Evolutionary conservation across 805 yeast genomes (phyloP).

Genomic region (Wickerhamiella azymoides): DNA sequence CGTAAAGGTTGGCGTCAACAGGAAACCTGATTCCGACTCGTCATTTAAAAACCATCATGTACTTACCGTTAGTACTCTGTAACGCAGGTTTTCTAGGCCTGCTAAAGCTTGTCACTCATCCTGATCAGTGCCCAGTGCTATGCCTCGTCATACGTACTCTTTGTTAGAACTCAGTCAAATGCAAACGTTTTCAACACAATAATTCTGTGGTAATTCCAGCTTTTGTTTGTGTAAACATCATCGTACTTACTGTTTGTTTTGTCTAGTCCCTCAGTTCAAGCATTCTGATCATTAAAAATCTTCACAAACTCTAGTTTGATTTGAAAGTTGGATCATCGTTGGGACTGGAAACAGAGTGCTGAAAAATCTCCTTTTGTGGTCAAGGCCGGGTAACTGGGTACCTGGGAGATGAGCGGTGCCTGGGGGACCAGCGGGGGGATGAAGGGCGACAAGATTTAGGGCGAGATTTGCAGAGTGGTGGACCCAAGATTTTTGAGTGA

Average conservation of each 20-base stretch:
- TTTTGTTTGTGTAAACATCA: slow-evolving; percentile 53
- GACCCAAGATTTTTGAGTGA: no score
- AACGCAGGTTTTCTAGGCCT: slow-evolving; percentile 98
- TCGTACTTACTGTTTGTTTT: slow-evolving; percentile 17
- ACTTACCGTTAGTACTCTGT: slow-evolving; percentile 43
- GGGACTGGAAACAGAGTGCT: slow-evolving; percentile 9
- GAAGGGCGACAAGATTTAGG: no score
- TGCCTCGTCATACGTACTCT: slow-evolving; percentile 50
- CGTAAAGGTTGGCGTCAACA: slow-evolving; percentile 71
- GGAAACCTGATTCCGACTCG: slow-evolving; percentile 97
- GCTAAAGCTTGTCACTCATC: slow-evolving; percentile 91
- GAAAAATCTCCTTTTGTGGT: slow-evolving; percentile 1
- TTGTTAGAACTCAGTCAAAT: slow-evolving; percentile 19
- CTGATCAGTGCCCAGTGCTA: slow-evolving; percentile 98
- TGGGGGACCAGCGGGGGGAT: no score
- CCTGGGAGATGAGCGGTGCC: background rate
- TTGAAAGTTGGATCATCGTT: slow-evolving; percentile 35
- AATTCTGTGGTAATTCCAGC: slow-evolving; percentile 99
- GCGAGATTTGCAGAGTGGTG: no score
- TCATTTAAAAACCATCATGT: slow-evolving; percentile 66
- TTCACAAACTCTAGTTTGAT: slow-evolving; percentile 61
- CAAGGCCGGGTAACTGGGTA: slow-evolving; percentile 8
- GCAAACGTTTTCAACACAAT: slow-evolving; percentile 61
- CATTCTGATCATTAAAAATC: slow-evolving; percentile 35
- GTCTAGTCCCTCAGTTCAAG: slow-evolving; percentile 17